Evolutionary conservation across 2,329 filamentous ascomycete species (phyloP), one percentile per base, ranked within the genome.

Genomic region (Camptophora hylomeconis): DNA sequence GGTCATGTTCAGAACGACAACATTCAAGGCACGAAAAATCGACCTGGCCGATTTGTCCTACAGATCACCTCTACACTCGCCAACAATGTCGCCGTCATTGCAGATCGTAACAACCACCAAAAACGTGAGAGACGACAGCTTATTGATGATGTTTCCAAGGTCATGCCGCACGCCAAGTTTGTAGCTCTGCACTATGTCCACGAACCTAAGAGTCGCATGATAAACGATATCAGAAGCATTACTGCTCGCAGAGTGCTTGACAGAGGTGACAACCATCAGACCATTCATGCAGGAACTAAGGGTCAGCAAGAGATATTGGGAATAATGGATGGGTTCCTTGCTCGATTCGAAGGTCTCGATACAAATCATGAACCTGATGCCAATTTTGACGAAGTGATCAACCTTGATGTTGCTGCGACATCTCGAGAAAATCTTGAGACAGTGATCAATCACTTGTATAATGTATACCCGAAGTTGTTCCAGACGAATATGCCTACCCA

Each of bases 1-100:
- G 87, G 83, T 10, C 84, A 93, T 50, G 65, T 94, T 26, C 89
- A 98, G 50, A 98, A 98, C 50, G 89, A 98, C 58, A 92, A 98
- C 49, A 89, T 98, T 35, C 73, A 74, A 29, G 82, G 75, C 38
- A 78, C 80, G 50, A 67, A 62, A 41, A 69, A 68, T 31, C 80
- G 87, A 19, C 79, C 83, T 3, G 72, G 77, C 38, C 69, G 72
- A 30, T 95, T 98, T 51, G 80, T 78, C 1, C 67, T 73, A 28
- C 71, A 72, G 19, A 65, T 92, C 20, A 65, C 77, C 28, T 67
- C 74, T 14, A 54, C 72, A 30, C 64, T 94, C 17, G 58, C 69
- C 13, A 60, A 67, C 0, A 62, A 74, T 24, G 67, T 74, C 1
- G 87, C 75, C 1, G 84, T 93, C 30, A 73, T 92, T 46, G 84